Evolutionary conservation across 1,284 basidiomycete genomes (phyloP), one percentile per base, ranked within the genome.

Genomic region (Rhodotorula sp.): DNA sequence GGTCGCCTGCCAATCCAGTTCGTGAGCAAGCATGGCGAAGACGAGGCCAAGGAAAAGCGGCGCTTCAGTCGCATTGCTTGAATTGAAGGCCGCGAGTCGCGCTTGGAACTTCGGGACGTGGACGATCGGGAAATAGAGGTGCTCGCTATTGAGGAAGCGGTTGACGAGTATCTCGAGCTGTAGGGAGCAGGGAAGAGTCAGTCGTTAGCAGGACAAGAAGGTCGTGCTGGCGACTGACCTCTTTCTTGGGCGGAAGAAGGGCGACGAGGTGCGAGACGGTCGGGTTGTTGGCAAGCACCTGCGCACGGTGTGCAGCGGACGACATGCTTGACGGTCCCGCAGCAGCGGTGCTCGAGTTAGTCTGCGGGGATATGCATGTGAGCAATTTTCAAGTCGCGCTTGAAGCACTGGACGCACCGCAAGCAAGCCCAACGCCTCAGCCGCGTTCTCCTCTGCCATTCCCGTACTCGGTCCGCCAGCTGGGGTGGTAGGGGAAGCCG

Each of bases 1-100:
- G 10, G 62, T 66, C 29, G 64, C 39, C 44, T 65, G 64, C 60
- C 60, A 73, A 0, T 48, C 49, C 46, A 62, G 66, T 56, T 57
- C 65, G 60, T 59, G 64, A 2, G 55, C 55, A 0, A 61, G 58
- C 22, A 74, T 64, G 9, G 64, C 54, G 20, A 74, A 56, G 1
- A 74, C 39, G 56, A 74, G 55, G 0, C 70, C 67, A 59, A 67
- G 51, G 51, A 74, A 57, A 56, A 64, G 56, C 5, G 72, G 72
- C 5, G 69, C 55, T 11, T 51, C 62, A 5, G 48, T 27, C 20
- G 36, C 49, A 39, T n/a, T 56, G 55, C 24, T n/a, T 24, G 11
- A n/a, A 24, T 46, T 70, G 64, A 60, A 71, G 5, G 17, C 27
- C 3, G 32, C 27, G 51, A 62, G 54, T 24, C 71, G 68, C 4